Evolutionary conservation across 768 basidiomycete genomes (phyloP), one percentile per base, ranked within the genome.

Genomic region (Calocera viscosa): DNA sequence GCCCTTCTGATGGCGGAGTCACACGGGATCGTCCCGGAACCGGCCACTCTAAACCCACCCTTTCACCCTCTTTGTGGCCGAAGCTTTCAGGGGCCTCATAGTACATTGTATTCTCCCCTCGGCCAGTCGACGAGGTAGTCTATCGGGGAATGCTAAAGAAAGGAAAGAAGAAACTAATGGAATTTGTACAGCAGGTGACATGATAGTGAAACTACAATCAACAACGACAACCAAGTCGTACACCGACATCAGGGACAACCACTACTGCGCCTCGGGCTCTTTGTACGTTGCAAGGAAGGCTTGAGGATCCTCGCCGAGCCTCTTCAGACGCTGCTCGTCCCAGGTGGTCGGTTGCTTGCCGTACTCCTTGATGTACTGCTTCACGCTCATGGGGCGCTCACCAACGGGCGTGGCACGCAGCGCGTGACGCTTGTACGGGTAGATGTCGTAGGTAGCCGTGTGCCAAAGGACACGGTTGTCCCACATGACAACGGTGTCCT

Each of bases 391-490:
- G 53, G 53, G 53, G 53, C 53, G 53, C 30, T 60, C 53, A 10
- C 53, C 53, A 22, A 60, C 53, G 2, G 53, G 53, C 22, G 53
- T 60, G 14, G 53, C 53, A 3, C 53, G 24, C 24, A 60, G 53
- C 14, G 53, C 53, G 19, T 60, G 53, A 16, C 53, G 53, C 53
- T 60, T 60, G 53, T 60, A 60, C 19, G 53, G 53, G 53, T 60
- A 60, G 24, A 60, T 60, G 53, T 80, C 79, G 69, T 74, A 76
- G 0, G 76, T 75, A 5, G 77, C 78, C 17, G 73, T 72, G 68
- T 79, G 78, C 65, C 74, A 72, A 11, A 71, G 74, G 12, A 69
- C 68, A 49, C 73, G 65, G 69, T 77, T 78, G 71, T 76, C 73
- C 77, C 77, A 77, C 67, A 77, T 74, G 19, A 75, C 75, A 1